Evolutionary conservation across 495 filamentous ascomycete species (phyloP).

Genomic region (Achaetomiella virescens): DNA sequence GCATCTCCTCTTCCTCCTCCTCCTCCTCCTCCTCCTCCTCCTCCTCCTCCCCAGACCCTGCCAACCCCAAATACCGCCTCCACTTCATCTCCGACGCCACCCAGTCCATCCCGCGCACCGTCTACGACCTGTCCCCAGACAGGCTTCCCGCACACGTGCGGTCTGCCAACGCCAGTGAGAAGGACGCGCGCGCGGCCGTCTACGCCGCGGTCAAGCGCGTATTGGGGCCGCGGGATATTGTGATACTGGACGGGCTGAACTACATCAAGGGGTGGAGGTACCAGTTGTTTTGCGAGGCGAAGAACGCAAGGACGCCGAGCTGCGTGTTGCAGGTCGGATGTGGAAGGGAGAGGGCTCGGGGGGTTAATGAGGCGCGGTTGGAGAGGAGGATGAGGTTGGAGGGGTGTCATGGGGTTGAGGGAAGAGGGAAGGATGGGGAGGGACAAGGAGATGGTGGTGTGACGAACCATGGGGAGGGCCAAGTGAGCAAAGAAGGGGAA

Average conservation of each 20-base stretch:
- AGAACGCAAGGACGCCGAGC: slow-evolving; percentile 72
- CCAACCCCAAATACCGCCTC: slow-evolving; percentile 44
- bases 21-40: slow-evolving; percentile 15
- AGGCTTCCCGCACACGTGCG: slow-evolving; percentile 42
- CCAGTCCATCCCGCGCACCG: slow-evolving; percentile 54
- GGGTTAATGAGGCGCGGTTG: slow-evolving; percentile 50
- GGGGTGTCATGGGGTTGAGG: no score
- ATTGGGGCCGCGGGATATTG: slow-evolving; percentile 71
- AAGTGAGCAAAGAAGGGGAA: not conserved
- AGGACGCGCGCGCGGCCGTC: slow-evolving; percentile 81
- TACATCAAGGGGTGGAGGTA: slow-evolving; percentile 99
- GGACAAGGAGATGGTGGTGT: not conserved
- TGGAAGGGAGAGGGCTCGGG: slow-evolving; percentile 57
- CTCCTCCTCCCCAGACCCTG: not conserved
- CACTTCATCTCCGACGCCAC: slow-evolving; percentile 63
- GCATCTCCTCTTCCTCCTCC: slow-evolving; percentile 37
- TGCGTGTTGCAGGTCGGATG: slow-evolving; percentile 86
- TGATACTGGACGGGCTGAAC: slow-evolving; percentile 84
- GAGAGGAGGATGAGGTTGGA: slow-evolving; percentile 12
- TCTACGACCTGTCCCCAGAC: slow-evolving; percentile 53
- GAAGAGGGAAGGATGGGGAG: not conserved
- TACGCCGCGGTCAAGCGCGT: slow-evolving; percentile 81
- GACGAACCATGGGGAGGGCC: slow-evolving; percentile 5
- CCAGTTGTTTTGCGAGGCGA: slow-evolving; percentile 91
- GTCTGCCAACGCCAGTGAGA: slow-evolving; percentile 63